A percentile compares a stretch with the other conserved stretches of the same genome.
phyloP scores from a whole-genome alignment of 2,329 filamentous ascomycete genomes.

The Cercospora sp. region DNA sequence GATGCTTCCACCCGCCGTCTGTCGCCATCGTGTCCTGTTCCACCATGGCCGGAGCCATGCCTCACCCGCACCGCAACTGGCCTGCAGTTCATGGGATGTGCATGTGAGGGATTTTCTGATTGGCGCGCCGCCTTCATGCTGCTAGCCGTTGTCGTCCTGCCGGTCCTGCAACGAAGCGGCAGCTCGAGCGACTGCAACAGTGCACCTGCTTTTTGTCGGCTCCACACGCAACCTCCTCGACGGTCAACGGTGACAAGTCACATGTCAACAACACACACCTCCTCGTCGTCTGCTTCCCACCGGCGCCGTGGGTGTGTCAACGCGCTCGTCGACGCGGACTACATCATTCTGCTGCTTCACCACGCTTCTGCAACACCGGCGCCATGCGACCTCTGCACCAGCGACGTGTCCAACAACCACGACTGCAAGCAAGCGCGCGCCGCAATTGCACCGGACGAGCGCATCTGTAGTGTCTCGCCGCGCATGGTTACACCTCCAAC shows the following conservation, averaged over 20 bases:
- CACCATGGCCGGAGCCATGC: not conserved
- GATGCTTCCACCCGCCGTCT: not conserved
- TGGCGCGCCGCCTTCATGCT: not conserved
- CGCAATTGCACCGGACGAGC: not conserved
- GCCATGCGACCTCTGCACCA: constrained; percentile 2
- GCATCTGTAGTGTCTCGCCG: not conserved
- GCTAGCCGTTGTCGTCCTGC: not conserved
- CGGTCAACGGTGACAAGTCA: not conserved
- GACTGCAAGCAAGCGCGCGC: not conserved
- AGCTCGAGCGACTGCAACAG: not conserved
- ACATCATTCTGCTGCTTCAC: not conserved
- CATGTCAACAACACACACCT: constrained; percentile 1
- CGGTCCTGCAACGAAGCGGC: not conserved
- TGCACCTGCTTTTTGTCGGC: not conserved
- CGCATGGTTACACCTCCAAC: not conserved
- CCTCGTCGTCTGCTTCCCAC: not conserved
- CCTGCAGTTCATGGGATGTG: not conserved
- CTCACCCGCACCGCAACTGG: not conserved
- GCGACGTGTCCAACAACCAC: not conserved
- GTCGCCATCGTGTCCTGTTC: not conserved
- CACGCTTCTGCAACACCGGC: not conserved
- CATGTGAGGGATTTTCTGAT: not conserved
- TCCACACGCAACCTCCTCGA: not conserved
- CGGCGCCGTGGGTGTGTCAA: not conserved
- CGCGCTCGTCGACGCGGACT: not conserved